Evolutionary conservation across 768 basidiomycete species (phyloP), one percentile per base, ranked within the genome.

Genomic region (Wakefieldia striispora): DNA sequence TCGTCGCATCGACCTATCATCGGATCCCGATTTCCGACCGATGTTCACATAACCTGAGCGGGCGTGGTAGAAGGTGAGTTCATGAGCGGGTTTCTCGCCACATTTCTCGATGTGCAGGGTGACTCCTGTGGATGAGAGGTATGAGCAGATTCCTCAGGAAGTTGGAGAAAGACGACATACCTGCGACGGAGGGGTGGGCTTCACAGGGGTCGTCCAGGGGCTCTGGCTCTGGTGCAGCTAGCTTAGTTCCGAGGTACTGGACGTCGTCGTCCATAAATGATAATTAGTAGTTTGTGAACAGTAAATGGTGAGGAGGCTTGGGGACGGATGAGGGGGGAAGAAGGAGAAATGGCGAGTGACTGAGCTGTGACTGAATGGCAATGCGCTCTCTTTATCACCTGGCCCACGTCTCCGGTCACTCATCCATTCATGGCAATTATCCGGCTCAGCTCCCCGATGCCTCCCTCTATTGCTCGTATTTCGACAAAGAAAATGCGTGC

Each of bases 1-100:
- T 40, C 66, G 61, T 41, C 67, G 62, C 66, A 72, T 66, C 53
- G 69, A 64, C 50, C 64, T 71, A 35, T 63, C 57, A 55, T 79
- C 75, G 48, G 72, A 73, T 17, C 76, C 64, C 10, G 87, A 81
- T 50, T 81, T 81, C 40, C 88, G 82, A 4, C 88, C 88, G 60
- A 91, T 81, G 53, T 79, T 74, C 14, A 90, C 72, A 40, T 77
- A 75, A 37, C 68, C 67, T 5, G 78, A 75, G 45, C 71, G 67
- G 23, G 74, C 60, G 59, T 81, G 79, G 61, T 70, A 67, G 65
- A 86, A 88, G 3, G 72, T 68, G 54, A 88, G 62, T 19, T 63
- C 58, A 56, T 78, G 76, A 11, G 74, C 67, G 12, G 73, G 66
- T 44, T 74, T 72, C 26, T 72, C 68, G 47, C 71, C 76, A 39